A percentile compares a stretch with the other conserved stretches of the same genome.
Conservation (phyloP, 352 stramenopile genomes). For the Phytophthora citrophthora region DNA sequence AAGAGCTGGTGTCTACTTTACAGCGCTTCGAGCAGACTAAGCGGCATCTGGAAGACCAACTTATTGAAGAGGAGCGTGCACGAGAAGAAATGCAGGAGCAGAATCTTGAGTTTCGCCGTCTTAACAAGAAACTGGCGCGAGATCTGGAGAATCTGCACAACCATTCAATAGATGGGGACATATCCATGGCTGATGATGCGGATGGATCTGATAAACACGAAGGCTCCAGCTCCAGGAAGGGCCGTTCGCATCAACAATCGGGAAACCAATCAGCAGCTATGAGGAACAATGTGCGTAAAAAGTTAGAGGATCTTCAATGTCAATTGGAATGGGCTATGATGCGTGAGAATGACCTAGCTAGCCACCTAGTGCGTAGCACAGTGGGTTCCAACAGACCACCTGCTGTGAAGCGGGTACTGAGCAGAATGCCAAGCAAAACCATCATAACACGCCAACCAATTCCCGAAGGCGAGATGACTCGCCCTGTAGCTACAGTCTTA, state of each 20-base stretch:
- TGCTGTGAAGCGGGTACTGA: constrained; percentile 53
- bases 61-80: constrained; percentile 74
- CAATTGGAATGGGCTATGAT: constrained; percentile 71
- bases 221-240: constrained; percentile 12
- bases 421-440: constrained; percentile 69
- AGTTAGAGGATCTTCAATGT: constrained; percentile 47
- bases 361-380: constrained; percentile 29
- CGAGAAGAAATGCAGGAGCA: constrained; percentile 79
- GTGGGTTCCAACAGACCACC: constrained; percentile 15
- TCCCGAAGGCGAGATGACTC: constrained; percentile 25
- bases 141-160: constrained; percentile 60
- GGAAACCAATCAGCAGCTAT: constrained; percentile 30
- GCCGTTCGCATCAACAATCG: constrained; percentile 9
- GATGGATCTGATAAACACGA: constrained; percentile 19
- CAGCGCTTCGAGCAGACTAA: constrained; percentile 77
- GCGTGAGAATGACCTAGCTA: constrained; percentile 72
- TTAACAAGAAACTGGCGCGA: constrained; percentile 72
- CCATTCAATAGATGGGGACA: constrained; percentile 32
- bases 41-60: constrained; percentile 77
- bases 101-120: constrained; percentile 72
- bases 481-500: neutral
- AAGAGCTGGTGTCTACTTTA: constrained; percentile 60
- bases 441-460: constrained; percentile 51
- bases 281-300: constrained; percentile 52
- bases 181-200: constrained; percentile 11